A percentile compares a stretch with the other conserved stretches of the same genome.
phyloP scores from a whole-genome alignment of 176 grass and related monocot species.

The Saccharum spontaneum region DNA sequence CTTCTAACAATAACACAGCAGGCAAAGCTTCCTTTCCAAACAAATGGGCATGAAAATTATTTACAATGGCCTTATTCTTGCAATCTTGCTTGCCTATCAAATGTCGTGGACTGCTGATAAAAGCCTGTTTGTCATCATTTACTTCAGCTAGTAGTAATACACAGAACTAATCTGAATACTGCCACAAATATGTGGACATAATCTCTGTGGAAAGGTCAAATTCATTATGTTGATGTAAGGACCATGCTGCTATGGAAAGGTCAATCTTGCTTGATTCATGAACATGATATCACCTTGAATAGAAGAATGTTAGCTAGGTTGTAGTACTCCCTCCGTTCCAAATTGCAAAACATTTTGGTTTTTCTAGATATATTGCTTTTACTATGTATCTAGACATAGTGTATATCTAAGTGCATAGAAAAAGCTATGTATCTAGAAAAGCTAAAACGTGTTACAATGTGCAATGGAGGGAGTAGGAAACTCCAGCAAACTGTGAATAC shows the following conservation, averaged over 20 bases:
- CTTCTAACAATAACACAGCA: no score
- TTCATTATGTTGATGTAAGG: conserved; percentile 17
- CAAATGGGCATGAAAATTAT: neutral
- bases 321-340: neutral
- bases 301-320: neutral
- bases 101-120: neutral
- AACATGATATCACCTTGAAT: neutral
- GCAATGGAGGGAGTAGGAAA: neutral
- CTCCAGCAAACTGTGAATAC: neutral
- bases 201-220: conserved; percentile 12
- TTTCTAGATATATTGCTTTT: neutral
- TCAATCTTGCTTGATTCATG: conserved; percentile 1
- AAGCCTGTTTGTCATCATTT: neutral
- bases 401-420: no score
- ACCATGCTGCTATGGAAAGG: conserved; percentile 18
- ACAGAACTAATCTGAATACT: neutral
- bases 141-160: neutral
- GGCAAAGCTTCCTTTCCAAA: neutral
- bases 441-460: neutral
- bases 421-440: no score
- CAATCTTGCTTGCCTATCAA: neutral
- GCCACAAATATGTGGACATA: neutral
- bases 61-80: neutral
- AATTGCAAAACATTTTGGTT: neutral
- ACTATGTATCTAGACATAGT: no score